Conservation (phyloP, 2,329 filamentous ascomycete genomes). For the Fusarium sacchari region DNA sequence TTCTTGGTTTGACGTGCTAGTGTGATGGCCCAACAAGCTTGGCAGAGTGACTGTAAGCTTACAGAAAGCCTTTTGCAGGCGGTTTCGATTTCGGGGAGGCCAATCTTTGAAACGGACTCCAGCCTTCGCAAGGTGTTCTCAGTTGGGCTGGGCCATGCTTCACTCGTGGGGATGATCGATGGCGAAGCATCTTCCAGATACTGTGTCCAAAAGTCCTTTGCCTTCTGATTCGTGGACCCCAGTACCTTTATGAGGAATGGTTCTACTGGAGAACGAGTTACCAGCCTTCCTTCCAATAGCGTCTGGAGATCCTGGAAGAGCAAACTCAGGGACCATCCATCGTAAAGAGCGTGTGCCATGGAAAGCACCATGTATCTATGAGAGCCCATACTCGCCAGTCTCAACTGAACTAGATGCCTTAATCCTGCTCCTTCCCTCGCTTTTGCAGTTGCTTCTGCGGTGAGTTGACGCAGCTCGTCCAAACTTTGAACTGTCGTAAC, state of each 20-base stretch:
- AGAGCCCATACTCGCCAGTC: slow-evolving; percentile 49
- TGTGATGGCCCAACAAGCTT: slow-evolving; percentile 79
- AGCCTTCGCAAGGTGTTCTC: slow-evolving; percentile 4
- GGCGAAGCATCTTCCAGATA: slow-evolving; percentile 65
- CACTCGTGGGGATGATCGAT: slow-evolving; percentile 45
- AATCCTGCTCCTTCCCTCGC: slow-evolving; percentile 52
- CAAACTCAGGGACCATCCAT: slow-evolving; percentile 83
- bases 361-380: slow-evolving; percentile 68
- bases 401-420: slow-evolving; percentile 60
- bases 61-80: slow-evolving; percentile 75
- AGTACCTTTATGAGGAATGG: slow-evolving; percentile 56
- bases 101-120: slow-evolving; percentile 21
- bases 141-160: background rate
- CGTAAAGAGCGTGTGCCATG: slow-evolving; percentile 87
- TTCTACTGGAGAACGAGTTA: slow-evolving; percentile 59
- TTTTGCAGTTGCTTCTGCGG: slow-evolving; percentile 48
- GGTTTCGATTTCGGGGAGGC: slow-evolving; percentile 42
- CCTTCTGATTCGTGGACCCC: slow-evolving; percentile 30
- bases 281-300: slow-evolving; percentile 65
- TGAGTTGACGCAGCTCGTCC: slow-evolving; percentile 51
- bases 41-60: slow-evolving; percentile 80
- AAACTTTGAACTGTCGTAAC: slow-evolving; percentile 39
- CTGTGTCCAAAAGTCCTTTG: slow-evolving; percentile 73
- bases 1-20: slow-evolving; percentile 70
- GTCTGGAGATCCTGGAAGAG: slow-evolving; percentile 75